Conservation (phyloP, 2,329 filamentous ascomycete species). For the Cadophora gregata region DNA sequence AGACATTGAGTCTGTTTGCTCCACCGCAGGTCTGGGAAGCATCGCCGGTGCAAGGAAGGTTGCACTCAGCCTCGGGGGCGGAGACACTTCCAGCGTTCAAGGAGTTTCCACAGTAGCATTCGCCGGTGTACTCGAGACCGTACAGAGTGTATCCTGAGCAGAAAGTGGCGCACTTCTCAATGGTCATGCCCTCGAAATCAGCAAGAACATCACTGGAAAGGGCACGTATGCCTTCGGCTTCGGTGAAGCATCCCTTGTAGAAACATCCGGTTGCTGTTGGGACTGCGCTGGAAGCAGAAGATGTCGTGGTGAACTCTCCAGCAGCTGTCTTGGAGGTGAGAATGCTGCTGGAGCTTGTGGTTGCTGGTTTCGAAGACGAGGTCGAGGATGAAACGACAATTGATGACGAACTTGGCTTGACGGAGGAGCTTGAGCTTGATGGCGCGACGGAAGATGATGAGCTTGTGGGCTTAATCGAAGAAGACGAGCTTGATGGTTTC, state of each 20-base stretch:
- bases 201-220: conserved; percentile 21
- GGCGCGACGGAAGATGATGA: neutral
- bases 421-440: conserved; percentile 4
- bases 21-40: conserved; percentile 33
- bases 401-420: conserved; percentile 6
- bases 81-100: conserved; percentile 21
- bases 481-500: neutral
- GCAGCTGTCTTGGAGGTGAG: conserved; percentile 7
- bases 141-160: conserved; percentile 42
- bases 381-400: neutral
- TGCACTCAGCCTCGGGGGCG: conserved; percentile 9
- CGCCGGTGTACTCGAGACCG: conserved; percentile 46
- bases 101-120: conserved; percentile 41
- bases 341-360: conserved; percentile 1
- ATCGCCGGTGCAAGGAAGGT: conserved; percentile 22
- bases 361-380: neutral
- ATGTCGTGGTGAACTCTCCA: conserved; percentile 14
- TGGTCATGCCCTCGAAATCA: conserved; percentile 20
- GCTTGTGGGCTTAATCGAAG: neutral
- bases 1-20: conserved; percentile 19
- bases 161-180: conserved; percentile 20
- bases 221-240: conserved; percentile 35
- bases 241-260: conserved; percentile 40
- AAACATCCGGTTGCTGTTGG: conserved; percentile 18
- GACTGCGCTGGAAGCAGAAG: conserved; percentile 4